Base-by-base conservation (phyloP, 2,329 filamentous ascomycete genomes). In the Phaeophleospora eucalypticola region DNA sequence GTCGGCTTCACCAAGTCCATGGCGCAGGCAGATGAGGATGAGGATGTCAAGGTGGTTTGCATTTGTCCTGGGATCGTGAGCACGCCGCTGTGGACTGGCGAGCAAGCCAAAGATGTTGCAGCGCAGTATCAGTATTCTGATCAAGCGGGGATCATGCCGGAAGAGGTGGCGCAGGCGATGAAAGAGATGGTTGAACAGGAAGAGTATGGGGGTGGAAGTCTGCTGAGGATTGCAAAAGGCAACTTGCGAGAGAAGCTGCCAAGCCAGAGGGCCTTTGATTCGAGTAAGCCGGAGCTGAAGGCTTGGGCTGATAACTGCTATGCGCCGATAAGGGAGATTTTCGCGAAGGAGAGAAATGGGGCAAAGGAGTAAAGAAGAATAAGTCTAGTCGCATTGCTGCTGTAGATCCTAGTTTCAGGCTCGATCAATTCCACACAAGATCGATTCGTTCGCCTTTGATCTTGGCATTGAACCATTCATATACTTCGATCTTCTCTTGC, bases 391-490 rank as follows among this genome's bases (percentile, higher is more conserved):
- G n/a, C n/a, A n/a, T n/a, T n/a, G n/a, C n/a, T n/a, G n/a, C n/a
- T n/a, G n/a, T n/a, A n/a, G n/a, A n/a, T n/a, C n/a, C n/a, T n/a
- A n/a, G n/a, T n/a, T n/a, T n/a, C n/a, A n/a, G n/a, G n/a, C n/a
- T n/a, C n/a, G n/a, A n/a, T n/a, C n/a, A n/a, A n/a, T 43, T 33
- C 62, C 62, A 65, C 4, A 57, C 52, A 17, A 68, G 34, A 46
- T 74, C 72, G 16, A 80, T 73, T 56, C 65, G 71, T 51, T 73
- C 73, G 0, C 71, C 74, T 33, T 72, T 70, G 1, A 80, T 70
- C 52, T 71, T 73, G 1, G 71, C 72, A 54, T 79, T 80, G 52
- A 80, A 80, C 77, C 77, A 80, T 56, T 81, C 73, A 20, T 68
- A 62, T n/a, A 78, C 74, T 58, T 75, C 68, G 9, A 80, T 68